Percentiles rank a stretch among this genome's conserved stretches.
Conservation (phyloP, 345 rosid genomes). For the Linum tenue region DNA sequence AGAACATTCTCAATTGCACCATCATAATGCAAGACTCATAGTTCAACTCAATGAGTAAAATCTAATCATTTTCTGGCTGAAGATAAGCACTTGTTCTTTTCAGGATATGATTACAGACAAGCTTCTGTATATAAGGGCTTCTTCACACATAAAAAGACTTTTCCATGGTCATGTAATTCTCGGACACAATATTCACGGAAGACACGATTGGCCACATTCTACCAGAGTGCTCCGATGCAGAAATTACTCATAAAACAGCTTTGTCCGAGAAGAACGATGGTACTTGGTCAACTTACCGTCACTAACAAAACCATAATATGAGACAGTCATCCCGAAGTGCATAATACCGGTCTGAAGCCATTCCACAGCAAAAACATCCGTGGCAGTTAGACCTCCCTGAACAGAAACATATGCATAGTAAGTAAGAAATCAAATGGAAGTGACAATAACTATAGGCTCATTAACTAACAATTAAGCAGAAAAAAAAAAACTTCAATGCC, state of each 20-base stretch:
- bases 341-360: constrained; percentile 81
- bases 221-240: background rate
- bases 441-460: background rate
- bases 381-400: constrained; percentile 96
- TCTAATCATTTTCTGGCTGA: background rate
- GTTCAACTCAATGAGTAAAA: background rate
- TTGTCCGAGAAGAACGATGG: background rate
- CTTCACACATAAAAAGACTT: background rate
- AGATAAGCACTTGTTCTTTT: background rate
- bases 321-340: constrained; percentile 92
- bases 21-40: no score
- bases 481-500: constrained; percentile 4
- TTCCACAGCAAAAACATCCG: constrained; percentile 94
- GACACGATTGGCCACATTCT: background rate
- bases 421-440: background rate
- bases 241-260: background rate
- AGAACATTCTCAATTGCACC: no score
- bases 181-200: background rate
- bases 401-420: constrained; percentile 18
- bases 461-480: background rate
- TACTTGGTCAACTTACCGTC: constrained; percentile 54
- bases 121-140: background rate
- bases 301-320: constrained; percentile 94
- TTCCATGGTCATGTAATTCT: background rate
- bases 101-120: background rate